These are phyloP conservation scores for Quercus lobata DNA, from an alignment of 331 rosid genomes.

Conservation along the genomic window DNA sequence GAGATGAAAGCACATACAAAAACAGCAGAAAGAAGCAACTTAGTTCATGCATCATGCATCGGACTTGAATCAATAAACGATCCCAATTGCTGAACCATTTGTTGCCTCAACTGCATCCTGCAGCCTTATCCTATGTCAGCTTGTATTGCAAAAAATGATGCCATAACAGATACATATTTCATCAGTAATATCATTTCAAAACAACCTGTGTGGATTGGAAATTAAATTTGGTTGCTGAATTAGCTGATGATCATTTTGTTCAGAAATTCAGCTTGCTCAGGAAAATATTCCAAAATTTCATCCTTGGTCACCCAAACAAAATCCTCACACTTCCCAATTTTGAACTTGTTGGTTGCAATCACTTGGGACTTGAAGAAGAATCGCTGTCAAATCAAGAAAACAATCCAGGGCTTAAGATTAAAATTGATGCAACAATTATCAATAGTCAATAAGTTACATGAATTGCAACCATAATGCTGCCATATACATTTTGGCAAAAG, in stretches of 20 bases:
- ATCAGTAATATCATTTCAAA: background rate
- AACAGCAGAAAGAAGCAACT: background rate
- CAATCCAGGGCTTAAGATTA: background rate
- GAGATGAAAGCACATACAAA: background rate
- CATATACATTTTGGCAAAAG: background rate
- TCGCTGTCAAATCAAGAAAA: conserved; percentile 34
- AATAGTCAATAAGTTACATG: conserved; percentile 7
- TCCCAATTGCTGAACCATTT: background rate
- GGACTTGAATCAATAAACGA: background rate
- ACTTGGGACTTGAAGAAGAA: conserved; percentile 92
- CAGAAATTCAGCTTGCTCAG: conserved; percentile 69
- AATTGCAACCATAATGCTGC: background rate
- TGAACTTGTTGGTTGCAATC: conserved; percentile 58
- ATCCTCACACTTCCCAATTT: conserved; percentile 58
- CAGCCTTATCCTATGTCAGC: conserved; percentile 12
- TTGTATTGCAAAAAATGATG: conserved; percentile 11
- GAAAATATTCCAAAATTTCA: conserved; percentile 74
- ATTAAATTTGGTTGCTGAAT: background rate
- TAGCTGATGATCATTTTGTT: conserved; percentile 80
- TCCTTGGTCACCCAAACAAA: conserved; percentile 91
- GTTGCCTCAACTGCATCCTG: background rate
- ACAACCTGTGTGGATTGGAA: background rate
- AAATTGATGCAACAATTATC: background rate
- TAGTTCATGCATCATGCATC: background rate
- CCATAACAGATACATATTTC: background rate